These are phyloP conservation scores for Aquilaria sinensis DNA, from an alignment of 345 rosid species.

Conservation along the genomic window DNA sequence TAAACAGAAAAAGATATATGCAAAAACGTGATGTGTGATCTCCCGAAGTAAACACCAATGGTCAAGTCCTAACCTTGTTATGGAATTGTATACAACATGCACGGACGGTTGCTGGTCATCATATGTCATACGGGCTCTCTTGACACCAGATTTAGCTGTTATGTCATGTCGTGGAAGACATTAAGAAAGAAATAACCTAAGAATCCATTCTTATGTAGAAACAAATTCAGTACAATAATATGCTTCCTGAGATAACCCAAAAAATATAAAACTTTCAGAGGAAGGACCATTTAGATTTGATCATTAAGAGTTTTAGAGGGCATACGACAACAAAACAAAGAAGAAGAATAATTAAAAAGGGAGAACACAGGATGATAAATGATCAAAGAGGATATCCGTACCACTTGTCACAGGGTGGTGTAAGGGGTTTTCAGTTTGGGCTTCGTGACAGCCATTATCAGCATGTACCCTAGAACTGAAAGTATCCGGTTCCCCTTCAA, in stretches of 20 bases:
- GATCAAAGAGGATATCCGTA: slow-evolving; percentile 45
- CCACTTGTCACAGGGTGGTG: slow-evolving; percentile 27
- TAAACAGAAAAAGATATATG: not conserved
- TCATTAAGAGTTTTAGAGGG: no score
- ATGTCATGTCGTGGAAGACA: slow-evolving; percentile 49
- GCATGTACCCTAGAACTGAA: slow-evolving; percentile 15
- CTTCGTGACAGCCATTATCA: slow-evolving; percentile 25
- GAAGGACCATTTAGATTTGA: slow-evolving; percentile 5
- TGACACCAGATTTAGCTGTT: slow-evolving; percentile 58
- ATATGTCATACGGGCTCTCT: slow-evolving; percentile 53
- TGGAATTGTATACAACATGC: slow-evolving; percentile 54
- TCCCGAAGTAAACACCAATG: slow-evolving; percentile 3
- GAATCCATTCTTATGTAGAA: no score
- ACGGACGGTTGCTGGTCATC: slow-evolving; percentile 65
- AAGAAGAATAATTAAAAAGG: not conserved
- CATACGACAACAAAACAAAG: no score
- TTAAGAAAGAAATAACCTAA: not conserved
- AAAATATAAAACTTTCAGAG: slow-evolving; percentile 2
- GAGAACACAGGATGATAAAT: slow-evolving; percentile 10
- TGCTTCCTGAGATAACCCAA: no score
- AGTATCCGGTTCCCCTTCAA: slow-evolving; percentile 21
- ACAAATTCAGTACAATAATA: no score
- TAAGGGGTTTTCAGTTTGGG: slow-evolving; percentile 22
- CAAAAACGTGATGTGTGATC: slow-evolving; percentile 7
- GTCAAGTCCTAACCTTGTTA: slow-evolving; percentile 65